Evolutionary conservation across 345 rosid species (phyloP), one percentile per base, ranked within the genome.

Genomic region (Rhizophora apiculata): DNA sequence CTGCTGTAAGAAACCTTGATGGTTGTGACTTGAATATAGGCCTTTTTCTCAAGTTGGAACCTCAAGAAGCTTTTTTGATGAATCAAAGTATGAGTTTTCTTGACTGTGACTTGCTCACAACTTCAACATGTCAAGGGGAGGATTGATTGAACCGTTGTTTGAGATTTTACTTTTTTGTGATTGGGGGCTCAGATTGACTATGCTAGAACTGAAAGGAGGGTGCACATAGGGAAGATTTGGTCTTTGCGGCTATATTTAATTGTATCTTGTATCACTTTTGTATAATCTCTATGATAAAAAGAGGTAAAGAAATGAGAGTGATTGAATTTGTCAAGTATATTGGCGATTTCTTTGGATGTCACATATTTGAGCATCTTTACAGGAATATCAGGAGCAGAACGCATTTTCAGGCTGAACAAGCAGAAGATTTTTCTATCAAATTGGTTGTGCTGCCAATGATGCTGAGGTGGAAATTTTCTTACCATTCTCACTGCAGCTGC

Each of bases 1-100:
- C 74, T 89, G 96, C 59, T 92, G 98, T 91, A 80, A 81, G 83
- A 63, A 15, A 61, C 54, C 8, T 19, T 26, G 8, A 21, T 9
- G 20, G 16, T 20, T 6, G 24, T 22, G n/a, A 76, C 82, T 6
- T 15, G n/a, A 11, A 13, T 21, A 1, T 48, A 34, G 30, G 48
- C 48, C 48, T 43, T 43, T 43, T 13, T 43, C 48, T 43, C 4
- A 0, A 43, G 16, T 11, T 43, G 18, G 18, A 43, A 13, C 11
- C 48, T 43, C 48, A 43, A 43, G 48, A 43, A 43, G 1, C 4
- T 43, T 43, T 43, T 11, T 43, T 11, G 16, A 43, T 43, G 48
- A 43, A 43, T 43, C 15, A 3, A 43, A 43, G 16, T 43, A 43
- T 43, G 37, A 34, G 48, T 43, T 16, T 43, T 43, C 16, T 43